Evolutionary conservation across 495 filamentous ascomycete genomes (phyloP).

Genomic region (Corynascus novoguineensis): DNA sequence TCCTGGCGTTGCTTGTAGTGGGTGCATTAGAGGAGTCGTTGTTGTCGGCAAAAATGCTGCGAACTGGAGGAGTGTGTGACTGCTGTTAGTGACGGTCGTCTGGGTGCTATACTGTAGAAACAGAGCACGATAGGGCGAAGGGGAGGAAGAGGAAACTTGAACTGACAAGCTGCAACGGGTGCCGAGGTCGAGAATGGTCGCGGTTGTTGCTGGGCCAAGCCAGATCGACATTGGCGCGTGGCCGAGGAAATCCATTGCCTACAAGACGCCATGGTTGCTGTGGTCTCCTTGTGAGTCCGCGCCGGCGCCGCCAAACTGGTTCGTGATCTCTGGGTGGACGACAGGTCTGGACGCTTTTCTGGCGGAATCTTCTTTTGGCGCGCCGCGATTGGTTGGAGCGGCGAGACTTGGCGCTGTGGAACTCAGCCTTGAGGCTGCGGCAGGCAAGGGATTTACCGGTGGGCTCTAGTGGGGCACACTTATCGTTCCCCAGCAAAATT

Average conservation of each 20-base stretch:
- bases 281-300: neutral
- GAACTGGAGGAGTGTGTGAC: constrained; percentile 8
- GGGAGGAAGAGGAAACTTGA: neutral
- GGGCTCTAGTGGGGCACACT: constrained; percentile 23
- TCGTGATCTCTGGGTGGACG: neutral
- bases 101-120: no score
- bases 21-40: constrained; percentile 20
- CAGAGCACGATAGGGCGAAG: neutral
- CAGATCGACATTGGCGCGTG: constrained; percentile 10
- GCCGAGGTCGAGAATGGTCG: constrained; percentile 16
- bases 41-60: constrained; percentile 13
- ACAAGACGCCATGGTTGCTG: constrained; percentile 16
- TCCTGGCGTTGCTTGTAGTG: constrained; percentile 11
- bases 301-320: neutral
- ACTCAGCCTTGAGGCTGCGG: constrained; percentile 3
- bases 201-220: constrained; percentile 3
- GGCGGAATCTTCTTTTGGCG: neutral
- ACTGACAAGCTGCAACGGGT: constrained; percentile 10
- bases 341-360: constrained; percentile 4
- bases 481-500: constrained; percentile 15
- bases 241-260: constrained; percentile 16
- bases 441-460: constrained; percentile 6
- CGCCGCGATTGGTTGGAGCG: constrained; percentile 6
- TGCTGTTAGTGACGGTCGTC: no score
- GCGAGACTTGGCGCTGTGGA: neutral